Conservation (phyloP, 371 early-diverging fungal species). For the Funneliformis caledonium region DNA sequence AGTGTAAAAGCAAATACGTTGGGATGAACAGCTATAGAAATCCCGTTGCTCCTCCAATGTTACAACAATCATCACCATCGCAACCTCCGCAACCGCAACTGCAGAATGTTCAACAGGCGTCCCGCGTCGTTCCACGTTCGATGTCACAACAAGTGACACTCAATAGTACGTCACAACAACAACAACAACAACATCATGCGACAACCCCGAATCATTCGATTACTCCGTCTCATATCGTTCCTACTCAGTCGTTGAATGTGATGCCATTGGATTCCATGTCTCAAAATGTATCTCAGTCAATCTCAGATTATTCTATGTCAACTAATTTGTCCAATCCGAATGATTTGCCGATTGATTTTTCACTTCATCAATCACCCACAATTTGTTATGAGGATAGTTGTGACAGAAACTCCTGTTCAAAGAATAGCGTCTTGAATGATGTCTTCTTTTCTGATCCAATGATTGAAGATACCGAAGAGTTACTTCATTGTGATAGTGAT, state of each 20-base stretch:
- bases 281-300: background rate
- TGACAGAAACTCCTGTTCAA: background rate
- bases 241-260: background rate
- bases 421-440: conserved; percentile 26
- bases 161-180: background rate
- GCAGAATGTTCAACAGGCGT: background rate
- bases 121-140: background rate
- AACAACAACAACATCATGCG: background rate
- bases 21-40: background rate
- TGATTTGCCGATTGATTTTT: background rate
- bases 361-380: background rate
- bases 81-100: background rate
- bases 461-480: background rate
- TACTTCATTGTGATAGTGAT: conserved; percentile 38
- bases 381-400: background rate
- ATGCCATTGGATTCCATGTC: background rate
- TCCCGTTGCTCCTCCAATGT: background rate
- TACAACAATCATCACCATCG: background rate
- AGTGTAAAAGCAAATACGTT: conserved; percentile 14
- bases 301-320: background rate
- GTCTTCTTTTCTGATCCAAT: conserved; percentile 35
- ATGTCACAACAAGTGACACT: background rate
- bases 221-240: background rate
- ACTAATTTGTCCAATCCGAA: background rate
- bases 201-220: background rate